These are phyloP conservation scores for Teratosphaeriaceae sp. DNA, from an alignment of 2,329 filamentous ascomycete species.

Conservation along the genomic window DNA sequence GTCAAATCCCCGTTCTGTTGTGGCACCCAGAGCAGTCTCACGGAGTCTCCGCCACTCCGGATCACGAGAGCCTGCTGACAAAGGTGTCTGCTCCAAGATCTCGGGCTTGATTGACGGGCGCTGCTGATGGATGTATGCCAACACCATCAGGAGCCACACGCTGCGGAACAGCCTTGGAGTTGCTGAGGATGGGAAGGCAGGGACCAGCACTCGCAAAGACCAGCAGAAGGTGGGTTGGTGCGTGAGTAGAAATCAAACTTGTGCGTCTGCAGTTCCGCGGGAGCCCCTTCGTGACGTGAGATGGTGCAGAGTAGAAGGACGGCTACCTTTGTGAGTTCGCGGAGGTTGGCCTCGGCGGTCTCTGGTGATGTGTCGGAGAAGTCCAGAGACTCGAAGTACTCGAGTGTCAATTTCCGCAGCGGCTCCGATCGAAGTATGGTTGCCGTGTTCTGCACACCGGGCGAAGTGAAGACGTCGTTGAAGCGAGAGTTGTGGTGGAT, in stretches of 20 bases:
- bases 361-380: not conserved
- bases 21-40: no score
- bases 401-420: not conserved
- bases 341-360: not conserved
- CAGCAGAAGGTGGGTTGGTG: conserved; percentile 1
- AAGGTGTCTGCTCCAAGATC: no score
- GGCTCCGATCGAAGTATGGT: not conserved
- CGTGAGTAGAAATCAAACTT: conserved; percentile 1
- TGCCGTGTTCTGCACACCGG: not conserved
- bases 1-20: not conserved
- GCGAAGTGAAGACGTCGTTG: not conserved
- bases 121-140: conserved; percentile 1
- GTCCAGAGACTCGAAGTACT: not conserved
- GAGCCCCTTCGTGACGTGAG: no score
- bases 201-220: not conserved
- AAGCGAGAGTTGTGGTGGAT: not conserved
- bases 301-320: not conserved
- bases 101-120: no score
- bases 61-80: no score
- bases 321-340: not conserved
- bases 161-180: not conserved
- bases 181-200: not conserved
- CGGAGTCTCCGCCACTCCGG: no score
- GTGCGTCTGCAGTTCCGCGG: not conserved
- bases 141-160: conserved; percentile 1